A percentile compares a stretch with the other conserved stretches of the same genome.
Evolutionary conservation across 805 yeast species (phyloP).

Genomic region (Peterozyma xylosa): DNA sequence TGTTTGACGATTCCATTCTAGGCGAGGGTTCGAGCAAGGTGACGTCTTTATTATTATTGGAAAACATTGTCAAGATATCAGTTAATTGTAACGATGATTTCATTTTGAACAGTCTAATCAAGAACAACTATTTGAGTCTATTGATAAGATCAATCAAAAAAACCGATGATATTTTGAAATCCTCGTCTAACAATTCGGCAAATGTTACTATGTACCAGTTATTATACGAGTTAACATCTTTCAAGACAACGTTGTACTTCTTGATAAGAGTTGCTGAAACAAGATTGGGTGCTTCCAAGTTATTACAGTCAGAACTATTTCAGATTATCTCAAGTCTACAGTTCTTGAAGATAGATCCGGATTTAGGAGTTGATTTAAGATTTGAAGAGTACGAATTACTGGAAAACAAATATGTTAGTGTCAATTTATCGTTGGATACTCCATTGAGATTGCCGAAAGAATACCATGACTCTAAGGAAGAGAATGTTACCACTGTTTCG

Average conservation of each 20-base stretch:
- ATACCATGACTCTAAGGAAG: constrained; percentile 13
- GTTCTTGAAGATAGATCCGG: constrained; percentile 68
- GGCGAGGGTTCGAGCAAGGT: constrained; percentile 75
- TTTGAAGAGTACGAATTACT: constrained; percentile 25
- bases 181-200: constrained; percentile 17
- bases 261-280: constrained; percentile 71
- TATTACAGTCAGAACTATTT: constrained; percentile 70
- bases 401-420: constrained; percentile 20
- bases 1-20: constrained; percentile 71
- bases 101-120: constrained; percentile 52
- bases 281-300: constrained; percentile 66
- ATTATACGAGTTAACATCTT: constrained; percentile 69
- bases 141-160: constrained; percentile 62
- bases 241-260: constrained; percentile 63
- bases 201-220: constrained; percentile 42
- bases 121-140: constrained; percentile 57
- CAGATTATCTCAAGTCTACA: constrained; percentile 47
- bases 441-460: constrained; percentile 29
- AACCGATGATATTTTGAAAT: constrained; percentile 53
- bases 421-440: constrained; percentile 44
- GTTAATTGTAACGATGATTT: constrained; percentile 45
- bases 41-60: constrained; percentile 69
- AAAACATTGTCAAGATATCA: constrained; percentile 26
- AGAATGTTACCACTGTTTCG: constrained; percentile 28
- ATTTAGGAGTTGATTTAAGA: constrained; percentile 55